Evolutionary conservation across 768 basidiomycete species (phyloP).

Genomic region (Leccinellum luteum): DNA sequence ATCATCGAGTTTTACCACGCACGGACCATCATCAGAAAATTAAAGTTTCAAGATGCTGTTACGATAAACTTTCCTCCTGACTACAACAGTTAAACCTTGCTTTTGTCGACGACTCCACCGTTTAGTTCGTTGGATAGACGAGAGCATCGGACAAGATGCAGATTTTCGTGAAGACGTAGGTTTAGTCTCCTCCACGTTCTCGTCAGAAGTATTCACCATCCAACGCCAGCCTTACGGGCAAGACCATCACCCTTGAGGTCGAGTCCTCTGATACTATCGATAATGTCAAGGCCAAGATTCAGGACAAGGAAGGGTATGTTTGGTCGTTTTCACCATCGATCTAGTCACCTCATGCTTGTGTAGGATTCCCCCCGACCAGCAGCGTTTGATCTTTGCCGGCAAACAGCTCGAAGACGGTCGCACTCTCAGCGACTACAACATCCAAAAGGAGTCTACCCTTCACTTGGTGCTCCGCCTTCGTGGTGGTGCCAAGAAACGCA

Average conservation of each 20-base stretch:
- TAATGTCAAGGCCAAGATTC: conserved; percentile 97
- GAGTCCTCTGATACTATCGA: conserved; percentile 97
- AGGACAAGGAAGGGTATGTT: conserved; percentile 91
- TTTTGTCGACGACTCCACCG: conserved; percentile 95
- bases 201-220: conserved; percentile 1
- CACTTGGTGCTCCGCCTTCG: conserved; percentile 96
- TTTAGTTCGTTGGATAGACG: conserved; percentile 87
- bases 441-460: conserved; percentile 99
- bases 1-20: conserved; percentile 31
- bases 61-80: conserved; percentile 18
- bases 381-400: conserved; percentile 97
- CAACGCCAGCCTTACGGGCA: conserved; percentile 83
- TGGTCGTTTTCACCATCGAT: background rate
- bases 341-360: conserved; percentile 2
- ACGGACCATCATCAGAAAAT: conserved; percentile 43
- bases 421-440: conserved; percentile 93
- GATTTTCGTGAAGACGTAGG: conserved; percentile 97
- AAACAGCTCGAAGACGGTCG: conserved; percentile 99
- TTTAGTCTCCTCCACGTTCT: conserved; percentile 11
- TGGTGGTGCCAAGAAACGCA: conserved; percentile 99
- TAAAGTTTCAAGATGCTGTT: conserved; percentile 24
- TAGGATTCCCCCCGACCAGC: conserved; percentile 91
- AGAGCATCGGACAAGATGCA: conserved; percentile 82
- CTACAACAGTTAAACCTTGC: conserved; percentile 42
- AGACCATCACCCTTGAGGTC: conserved; percentile 98